Evolutionary conservation across 2,329 filamentous ascomycete genomes (phyloP), one percentile per base, ranked within the genome.

Genomic region (Venturiaceae sp.): DNA sequence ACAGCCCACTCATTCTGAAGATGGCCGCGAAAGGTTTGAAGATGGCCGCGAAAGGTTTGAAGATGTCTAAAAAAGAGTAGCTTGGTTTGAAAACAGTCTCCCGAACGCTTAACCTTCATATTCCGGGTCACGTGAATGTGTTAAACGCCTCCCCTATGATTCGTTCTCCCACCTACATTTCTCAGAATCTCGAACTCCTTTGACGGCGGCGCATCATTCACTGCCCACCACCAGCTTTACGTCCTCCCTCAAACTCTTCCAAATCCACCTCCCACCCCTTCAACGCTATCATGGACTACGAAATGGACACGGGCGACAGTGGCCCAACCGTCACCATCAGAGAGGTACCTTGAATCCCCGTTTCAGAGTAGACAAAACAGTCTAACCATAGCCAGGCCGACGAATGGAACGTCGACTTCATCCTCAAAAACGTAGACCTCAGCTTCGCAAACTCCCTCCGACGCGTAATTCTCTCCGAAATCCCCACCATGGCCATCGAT

Each of bases 401-500:
- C 69, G 77, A 78, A 63, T 83, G 85, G 66, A 86, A 88, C 68
- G 91, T 96, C 71, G 87, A 96, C 75, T 97, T 97, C 77, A 86
- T 94, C 73, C 84, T 99, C 60, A 87, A 84, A 67, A 90, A 90
- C 71, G 89, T 92, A 67, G 90, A 95, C 70, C 85, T 96, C 60
- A 83, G 91, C 62, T 90, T 96, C 66, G 92, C 92, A 67, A 99
- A 99, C 79, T 88, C 91, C 50, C 77, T 97, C 62, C 92, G 92
- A 62, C 89, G 92, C 69, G 82, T 90, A 60, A 92, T 97, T 76
- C 86, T 96, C 64, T 89, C 90, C 67, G 92, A 99, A 75, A 88
- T 99, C 60, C 92, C 92, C 11, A 96, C 90, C 26, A 85, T 97
- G 66, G 92, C 94, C 63, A 92, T 97, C 72, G 92, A 99, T 69